These are phyloP conservation scores for Spathaspora arborariae DNA, from an alignment of 805 yeast species.

Conservation along the genomic window DNA sequence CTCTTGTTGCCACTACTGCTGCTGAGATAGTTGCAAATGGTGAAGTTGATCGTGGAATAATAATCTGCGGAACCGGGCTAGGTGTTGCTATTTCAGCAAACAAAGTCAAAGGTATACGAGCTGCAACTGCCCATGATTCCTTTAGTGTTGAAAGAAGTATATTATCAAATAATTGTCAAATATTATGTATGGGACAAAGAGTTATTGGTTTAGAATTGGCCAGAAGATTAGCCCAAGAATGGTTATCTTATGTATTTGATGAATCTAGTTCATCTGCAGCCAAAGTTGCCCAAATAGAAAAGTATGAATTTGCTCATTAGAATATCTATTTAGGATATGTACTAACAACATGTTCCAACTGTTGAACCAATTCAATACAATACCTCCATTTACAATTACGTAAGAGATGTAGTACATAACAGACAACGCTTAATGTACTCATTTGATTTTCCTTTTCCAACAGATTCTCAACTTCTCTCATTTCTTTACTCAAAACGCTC, in stretches of 20 bases:
- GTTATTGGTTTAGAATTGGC: conserved; percentile 44
- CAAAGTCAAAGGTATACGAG: conserved; percentile 44
- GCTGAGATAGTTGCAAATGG: conserved; percentile 38
- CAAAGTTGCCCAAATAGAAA: conserved; percentile 31
- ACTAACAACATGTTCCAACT: conserved; percentile 7
- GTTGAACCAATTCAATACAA: conserved; percentile 6
- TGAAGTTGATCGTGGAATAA: conserved; percentile 42
- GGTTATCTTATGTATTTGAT: conserved; percentile 42
- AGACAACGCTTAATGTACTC: conserved; percentile 7
- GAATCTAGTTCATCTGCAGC: conserved; percentile 36
- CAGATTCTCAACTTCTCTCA: conserved; percentile 1
- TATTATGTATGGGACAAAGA: conserved; percentile 47
- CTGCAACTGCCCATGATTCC: conserved; percentile 47
- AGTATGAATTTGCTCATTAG: conserved; percentile 18
- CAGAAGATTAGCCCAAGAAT: conserved; percentile 39
- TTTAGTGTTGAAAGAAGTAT: conserved; percentile 45
- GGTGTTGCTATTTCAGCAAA: conserved; percentile 49
- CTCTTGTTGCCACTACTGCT: conserved; percentile 40
- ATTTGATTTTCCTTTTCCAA: conserved; percentile 5
- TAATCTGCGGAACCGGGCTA: conserved; percentile 47
- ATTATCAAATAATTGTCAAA: conserved; percentile 41
- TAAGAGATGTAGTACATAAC: conserved; percentile 9
- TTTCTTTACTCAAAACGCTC: conserved; percentile 11
- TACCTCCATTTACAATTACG: conserved; percentile 10
- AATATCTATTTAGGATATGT: conserved; percentile 2